phyloP scores from a whole-genome alignment of 352 stramenopile species.

The Pythium dissimile region DNA sequence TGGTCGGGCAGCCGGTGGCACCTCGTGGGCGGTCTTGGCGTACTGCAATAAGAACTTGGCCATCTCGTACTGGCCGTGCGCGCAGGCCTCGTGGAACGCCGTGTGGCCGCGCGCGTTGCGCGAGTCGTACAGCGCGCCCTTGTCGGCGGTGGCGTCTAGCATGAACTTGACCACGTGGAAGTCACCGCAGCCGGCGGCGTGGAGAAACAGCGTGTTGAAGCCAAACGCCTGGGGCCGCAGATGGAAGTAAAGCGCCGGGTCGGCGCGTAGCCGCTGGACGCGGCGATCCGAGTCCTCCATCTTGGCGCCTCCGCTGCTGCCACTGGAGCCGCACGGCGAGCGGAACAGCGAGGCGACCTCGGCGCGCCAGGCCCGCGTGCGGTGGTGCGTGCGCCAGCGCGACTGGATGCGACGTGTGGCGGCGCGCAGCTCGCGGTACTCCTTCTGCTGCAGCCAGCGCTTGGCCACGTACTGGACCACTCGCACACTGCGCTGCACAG shows the following conservation, averaged over 20 bases:
- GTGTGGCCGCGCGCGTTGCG: conserved; percentile 54
- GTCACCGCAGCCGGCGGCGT: conserved; percentile 56
- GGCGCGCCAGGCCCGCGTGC: conserved; percentile 32
- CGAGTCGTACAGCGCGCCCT: conserved; percentile 34
- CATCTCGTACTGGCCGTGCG: conserved; percentile 65
- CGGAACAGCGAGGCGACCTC: conserved; percentile 56
- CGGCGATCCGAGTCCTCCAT: conserved; percentile 72
- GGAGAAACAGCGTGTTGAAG: conserved; percentile 74
- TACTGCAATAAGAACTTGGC: conserved; percentile 56
- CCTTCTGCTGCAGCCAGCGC: conserved; percentile 47
- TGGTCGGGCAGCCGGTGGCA: neutral
- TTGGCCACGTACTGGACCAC: conserved; percentile 49
- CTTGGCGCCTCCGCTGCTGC: no score
- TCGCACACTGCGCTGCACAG: conserved; percentile 24
- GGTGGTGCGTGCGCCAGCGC: conserved; percentile 36
- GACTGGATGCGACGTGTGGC: conserved; percentile 39
- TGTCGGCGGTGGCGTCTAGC: conserved; percentile 30
- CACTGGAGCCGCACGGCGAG: conserved; percentile 12
- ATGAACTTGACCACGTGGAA: conserved; percentile 82
- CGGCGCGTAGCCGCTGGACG: conserved; percentile 44
- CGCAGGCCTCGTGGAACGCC: conserved; percentile 68
- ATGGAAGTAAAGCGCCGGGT: conserved; percentile 45
- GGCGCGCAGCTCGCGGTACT: conserved; percentile 31
- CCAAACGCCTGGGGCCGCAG: conserved; percentile 47
- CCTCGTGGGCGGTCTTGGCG: conserved; percentile 16